Conservation (phyloP, 805 yeast species). For the Hanseniaspora meyeri region DNA sequence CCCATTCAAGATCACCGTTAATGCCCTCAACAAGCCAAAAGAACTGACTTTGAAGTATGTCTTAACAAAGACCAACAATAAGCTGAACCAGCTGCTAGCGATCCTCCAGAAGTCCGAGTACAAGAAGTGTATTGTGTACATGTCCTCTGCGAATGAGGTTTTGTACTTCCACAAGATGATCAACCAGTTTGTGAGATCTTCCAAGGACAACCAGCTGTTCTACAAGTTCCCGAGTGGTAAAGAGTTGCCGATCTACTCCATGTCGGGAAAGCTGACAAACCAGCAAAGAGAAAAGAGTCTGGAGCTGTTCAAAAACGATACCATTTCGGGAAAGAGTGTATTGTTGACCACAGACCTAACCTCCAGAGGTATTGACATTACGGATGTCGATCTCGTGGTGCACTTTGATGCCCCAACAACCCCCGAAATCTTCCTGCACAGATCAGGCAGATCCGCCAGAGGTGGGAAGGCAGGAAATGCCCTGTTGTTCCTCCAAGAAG, state of each 20-base stretch:
- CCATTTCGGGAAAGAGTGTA: conserved; percentile 36
- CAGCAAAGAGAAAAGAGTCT: conserved; percentile 66
- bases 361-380: conserved; percentile 90
- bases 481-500: conserved; percentile 55
- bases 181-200: conserved; percentile 17
- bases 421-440: conserved; percentile 79
- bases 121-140: conserved; percentile 77
- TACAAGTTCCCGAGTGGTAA: conserved; percentile 17
- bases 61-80: conserved; percentile 45
- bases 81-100: conserved; percentile 47
- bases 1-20: conserved; percentile 79
- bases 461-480: conserved; percentile 80
- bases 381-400: conserved; percentile 86
- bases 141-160: conserved; percentile 82
- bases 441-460: conserved; percentile 92
- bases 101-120: conserved; percentile 43
- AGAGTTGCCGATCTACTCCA: conserved; percentile 44
- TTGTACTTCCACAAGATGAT: conserved; percentile 58
- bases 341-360: conserved; percentile 96
- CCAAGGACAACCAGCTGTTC: conserved; percentile 26
- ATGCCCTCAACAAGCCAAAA: conserved; percentile 46
- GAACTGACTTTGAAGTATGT: conserved; percentile 52
- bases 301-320: conserved; percentile 41
- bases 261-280: conserved; percentile 86
- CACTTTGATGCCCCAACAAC: conserved; percentile 93